Percentiles rank a stretch among this genome's conserved stretches.
phyloP scores from a whole-genome alignment of 371 early-diverging fungal genomes.

The Fennellomyces sp. region DNA sequence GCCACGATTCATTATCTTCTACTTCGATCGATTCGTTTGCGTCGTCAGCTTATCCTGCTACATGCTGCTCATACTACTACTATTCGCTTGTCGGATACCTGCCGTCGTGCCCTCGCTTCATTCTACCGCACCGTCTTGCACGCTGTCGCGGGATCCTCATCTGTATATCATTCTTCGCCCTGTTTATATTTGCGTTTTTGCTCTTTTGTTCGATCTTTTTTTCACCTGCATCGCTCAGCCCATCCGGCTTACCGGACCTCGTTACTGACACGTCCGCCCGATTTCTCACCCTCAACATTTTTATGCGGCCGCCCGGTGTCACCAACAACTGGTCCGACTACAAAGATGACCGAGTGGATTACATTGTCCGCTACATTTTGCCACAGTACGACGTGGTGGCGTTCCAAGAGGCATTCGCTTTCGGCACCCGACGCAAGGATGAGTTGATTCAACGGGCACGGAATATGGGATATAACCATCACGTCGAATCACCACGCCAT shows the following conservation, averaged over 20 bases:
- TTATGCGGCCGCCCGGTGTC: slow-evolving; percentile 85
- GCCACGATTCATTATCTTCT: slow-evolving; percentile 17
- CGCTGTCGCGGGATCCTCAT: slow-evolving; percentile 29
- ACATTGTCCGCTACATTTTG: slow-evolving; percentile 66
- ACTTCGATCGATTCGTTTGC: slow-evolving; percentile 25
- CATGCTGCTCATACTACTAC: slow-evolving; percentile 35
- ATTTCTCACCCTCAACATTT: slow-evolving; percentile 80
- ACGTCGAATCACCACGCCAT: slow-evolving; percentile 62
- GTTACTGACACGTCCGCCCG: slow-evolving; percentile 45
- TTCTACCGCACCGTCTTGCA: slow-evolving; percentile 31
- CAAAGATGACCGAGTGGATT: slow-evolving; percentile 74
- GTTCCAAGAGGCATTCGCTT: slow-evolving; percentile 86
- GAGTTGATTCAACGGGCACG: slow-evolving; percentile 65
- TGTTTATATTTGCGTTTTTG: slow-evolving; percentile 34
- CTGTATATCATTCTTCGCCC: slow-evolving; percentile 27
- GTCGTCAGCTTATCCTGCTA: slow-evolving; percentile 22
- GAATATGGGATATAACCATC: slow-evolving; percentile 63
- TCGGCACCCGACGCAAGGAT: slow-evolving; percentile 63
- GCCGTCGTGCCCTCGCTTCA: slow-evolving; percentile 24
- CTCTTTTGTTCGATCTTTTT: slow-evolving; percentile 44
- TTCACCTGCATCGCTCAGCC: slow-evolving; percentile 28
- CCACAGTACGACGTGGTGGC: slow-evolving; percentile 77
- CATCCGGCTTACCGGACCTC: slow-evolving; percentile 36
- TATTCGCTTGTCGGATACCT: slow-evolving; percentile 13
- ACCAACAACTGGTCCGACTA: slow-evolving; percentile 78